These are phyloP conservation scores for Adansonia grandidieri DNA, from an alignment of 441 rosid species.

Conservation along the genomic window DNA sequence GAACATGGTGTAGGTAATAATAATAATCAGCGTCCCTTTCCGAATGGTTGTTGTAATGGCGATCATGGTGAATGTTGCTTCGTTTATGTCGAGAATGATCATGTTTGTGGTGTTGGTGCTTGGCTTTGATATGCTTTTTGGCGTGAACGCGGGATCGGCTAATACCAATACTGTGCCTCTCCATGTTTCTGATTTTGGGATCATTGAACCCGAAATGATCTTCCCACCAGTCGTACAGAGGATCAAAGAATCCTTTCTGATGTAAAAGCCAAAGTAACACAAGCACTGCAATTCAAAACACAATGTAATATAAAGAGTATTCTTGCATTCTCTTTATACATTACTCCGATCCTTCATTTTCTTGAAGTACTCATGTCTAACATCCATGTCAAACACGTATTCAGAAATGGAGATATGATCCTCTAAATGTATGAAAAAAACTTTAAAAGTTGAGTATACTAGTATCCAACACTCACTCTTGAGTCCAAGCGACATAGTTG, in stretches of 20 bases:
- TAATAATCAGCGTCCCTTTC: conserved; percentile 54
- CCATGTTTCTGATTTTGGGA: conserved; percentile 24
- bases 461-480: too few species aligned
- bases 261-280: conserved; percentile 87
- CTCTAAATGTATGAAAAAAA: too few species aligned
- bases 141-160: conserved; percentile 31
- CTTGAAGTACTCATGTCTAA: too few species aligned
- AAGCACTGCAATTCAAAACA: conserved; percentile 53
- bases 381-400: too few species aligned
- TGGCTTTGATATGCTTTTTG: conserved; percentile 40
- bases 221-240: conserved; percentile 86
- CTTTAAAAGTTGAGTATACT: too few species aligned
- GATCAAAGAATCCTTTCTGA: conserved; percentile 87
- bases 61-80: conserved; percentile 15
- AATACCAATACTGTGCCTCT: conserved; percentile 29
- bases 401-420: too few species aligned
- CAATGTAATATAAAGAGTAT: not conserved
- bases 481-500: too few species aligned
- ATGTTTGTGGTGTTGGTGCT: conserved; percentile 44
- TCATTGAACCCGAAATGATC: conserved; percentile 52
- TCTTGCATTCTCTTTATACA: not conserved
- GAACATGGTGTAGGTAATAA: conserved; percentile 66
- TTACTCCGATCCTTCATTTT: too few species aligned
- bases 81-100: conserved; percentile 38
- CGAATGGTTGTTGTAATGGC: conserved; percentile 39